Percentiles rank a stretch among this genome's conserved stretches.
These are phyloP conservation scores for Lycium barbarum DNA, from an alignment of 257 asterid genomes.

Conservation along the genomic window DNA sequence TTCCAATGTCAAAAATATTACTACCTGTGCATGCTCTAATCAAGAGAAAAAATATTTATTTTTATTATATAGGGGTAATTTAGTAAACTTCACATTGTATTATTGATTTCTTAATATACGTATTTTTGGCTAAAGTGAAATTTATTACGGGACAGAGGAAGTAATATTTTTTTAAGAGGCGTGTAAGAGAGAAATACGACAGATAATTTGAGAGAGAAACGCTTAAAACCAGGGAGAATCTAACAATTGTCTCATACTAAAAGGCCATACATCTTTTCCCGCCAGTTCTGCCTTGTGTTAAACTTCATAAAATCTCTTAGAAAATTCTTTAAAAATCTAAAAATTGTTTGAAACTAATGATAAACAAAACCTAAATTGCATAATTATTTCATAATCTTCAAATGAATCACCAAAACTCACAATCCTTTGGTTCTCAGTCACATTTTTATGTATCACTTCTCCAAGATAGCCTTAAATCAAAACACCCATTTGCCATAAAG, in stretches of 20 bases:
- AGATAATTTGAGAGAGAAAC: too few relatives aligned
- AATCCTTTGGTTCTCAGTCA: constrained; percentile 34
- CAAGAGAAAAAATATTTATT: too few relatives aligned
- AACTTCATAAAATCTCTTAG: background rate
- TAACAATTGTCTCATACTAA: background rate
- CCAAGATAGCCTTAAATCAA: constrained; percentile 65
- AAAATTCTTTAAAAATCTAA: background rate
- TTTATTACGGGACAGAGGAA: too few relatives aligned
- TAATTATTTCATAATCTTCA: background rate
- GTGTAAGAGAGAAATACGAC: too few relatives aligned
- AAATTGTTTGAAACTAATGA: background rate
- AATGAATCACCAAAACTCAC: constrained; percentile 21
- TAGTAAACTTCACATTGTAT: too few relatives aligned
- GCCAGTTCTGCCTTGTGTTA: background rate
- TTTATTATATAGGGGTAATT: too few relatives aligned
- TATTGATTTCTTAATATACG: too few relatives aligned
- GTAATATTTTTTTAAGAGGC: too few relatives aligned
- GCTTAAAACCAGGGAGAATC: too few relatives aligned
- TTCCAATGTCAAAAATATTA: too few relatives aligned
- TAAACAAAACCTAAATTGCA: constrained; percentile 5
- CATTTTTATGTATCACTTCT: constrained; percentile 59
- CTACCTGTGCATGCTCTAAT: too few relatives aligned
- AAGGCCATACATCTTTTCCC: background rate
- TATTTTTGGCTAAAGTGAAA: too few relatives aligned
- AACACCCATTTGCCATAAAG: constrained; percentile 45